These are phyloP conservation scores for Starmerella scarabaei DNA, from an alignment of 805 yeast species.

Conservation along the genomic window DNA sequence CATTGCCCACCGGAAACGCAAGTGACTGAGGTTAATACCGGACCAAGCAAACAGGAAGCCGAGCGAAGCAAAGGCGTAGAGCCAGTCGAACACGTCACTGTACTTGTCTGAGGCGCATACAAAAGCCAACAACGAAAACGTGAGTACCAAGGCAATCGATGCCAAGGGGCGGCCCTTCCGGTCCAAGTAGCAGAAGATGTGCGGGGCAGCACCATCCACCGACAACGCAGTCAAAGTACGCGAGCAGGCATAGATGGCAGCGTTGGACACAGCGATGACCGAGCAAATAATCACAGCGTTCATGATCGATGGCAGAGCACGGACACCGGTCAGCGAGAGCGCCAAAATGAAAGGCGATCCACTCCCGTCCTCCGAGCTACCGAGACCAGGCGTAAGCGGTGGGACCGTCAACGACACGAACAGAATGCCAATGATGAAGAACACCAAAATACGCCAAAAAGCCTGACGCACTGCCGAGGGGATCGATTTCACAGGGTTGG, in stretches of 20 bases:
- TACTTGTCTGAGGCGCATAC: slow-evolving; percentile 42
- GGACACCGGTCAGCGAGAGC: slow-evolving; percentile 49
- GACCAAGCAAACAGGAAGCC: slow-evolving; percentile 22
- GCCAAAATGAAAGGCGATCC: slow-evolving; percentile 84
- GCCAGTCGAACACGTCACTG: slow-evolving; percentile 22
- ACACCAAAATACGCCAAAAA: slow-evolving; percentile 52
- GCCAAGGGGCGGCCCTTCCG: slow-evolving; percentile 64
- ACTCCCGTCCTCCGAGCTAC: slow-evolving; percentile 35
- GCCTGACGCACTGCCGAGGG: slow-evolving; percentile 62
- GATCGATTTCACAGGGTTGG: slow-evolving; percentile 52
- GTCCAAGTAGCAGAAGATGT: slow-evolving; percentile 53
- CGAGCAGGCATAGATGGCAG: slow-evolving; percentile 56
- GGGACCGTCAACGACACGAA: slow-evolving; percentile 59
- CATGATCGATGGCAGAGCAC: slow-evolving; percentile 57
- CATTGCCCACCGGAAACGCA: slow-evolving; percentile 44
- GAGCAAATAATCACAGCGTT: slow-evolving; percentile 67
- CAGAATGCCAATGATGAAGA: slow-evolving; percentile 49
- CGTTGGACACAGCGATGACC: slow-evolving; percentile 67
- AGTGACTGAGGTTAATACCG: slow-evolving; percentile 12
- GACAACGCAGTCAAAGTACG: slow-evolving; percentile 56
- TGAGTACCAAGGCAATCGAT: slow-evolving; percentile 39
- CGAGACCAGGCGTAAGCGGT: slow-evolving; percentile 40
- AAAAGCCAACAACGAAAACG: slow-evolving; percentile 43
- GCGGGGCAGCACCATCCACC: slow-evolving; percentile 50
- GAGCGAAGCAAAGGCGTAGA: slow-evolving; percentile 21